Base-by-base conservation (phyloP, 2,329 filamentous ascomycete species). In the Trichoderma sp. region DNA sequence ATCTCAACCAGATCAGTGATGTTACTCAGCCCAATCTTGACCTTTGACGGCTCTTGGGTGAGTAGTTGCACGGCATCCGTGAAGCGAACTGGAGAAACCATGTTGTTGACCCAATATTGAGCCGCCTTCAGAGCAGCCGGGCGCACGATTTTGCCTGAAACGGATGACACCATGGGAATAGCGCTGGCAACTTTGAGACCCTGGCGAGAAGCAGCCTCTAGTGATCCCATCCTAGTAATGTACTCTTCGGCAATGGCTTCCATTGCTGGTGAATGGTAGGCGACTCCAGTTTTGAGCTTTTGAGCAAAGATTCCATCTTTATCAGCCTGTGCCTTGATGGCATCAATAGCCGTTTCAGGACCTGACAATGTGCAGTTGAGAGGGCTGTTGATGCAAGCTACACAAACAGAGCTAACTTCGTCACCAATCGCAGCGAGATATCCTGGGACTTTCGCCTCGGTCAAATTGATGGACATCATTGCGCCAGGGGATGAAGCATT, bases 161-260 rank as follows among this genome's bases (percentile, higher is more conserved):
- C 65, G 29, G 75, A 75, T 7, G 72, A 75, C 0, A 76, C 35
- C 71, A 76, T 76, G n/a, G 71, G 50, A 31, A 63, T 53, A 45
- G 1, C 14, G 45, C 62, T 41, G 0, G 50, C 45, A 1, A 41
- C 53, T 31, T 74, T n/a, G 67, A 16, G 16, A 38, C 53, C 67
- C 53, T 50, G n/a, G 27, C 27, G 21, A 1, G 53, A 56, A 1
- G 41, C 63, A 18, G 33, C 12, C 24, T 67, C 68, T 4, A 71
- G 45, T 2, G 74, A 60, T 31, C 68, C 74, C 2, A 81, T 75
- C 1, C 81, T 80, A 1, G 80, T 79, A 4, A 83, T 78, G 75
- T 88, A 88, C 4, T 86, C 83, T 12, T 85, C 84, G 3, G 86
- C 85, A 2, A 79, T 65, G 4, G 31, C 41, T 9, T 64, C 14